Evolutionary conservation across 805 yeast species (phyloP).

Genomic region (Danielozyma ontarioensis): DNA sequence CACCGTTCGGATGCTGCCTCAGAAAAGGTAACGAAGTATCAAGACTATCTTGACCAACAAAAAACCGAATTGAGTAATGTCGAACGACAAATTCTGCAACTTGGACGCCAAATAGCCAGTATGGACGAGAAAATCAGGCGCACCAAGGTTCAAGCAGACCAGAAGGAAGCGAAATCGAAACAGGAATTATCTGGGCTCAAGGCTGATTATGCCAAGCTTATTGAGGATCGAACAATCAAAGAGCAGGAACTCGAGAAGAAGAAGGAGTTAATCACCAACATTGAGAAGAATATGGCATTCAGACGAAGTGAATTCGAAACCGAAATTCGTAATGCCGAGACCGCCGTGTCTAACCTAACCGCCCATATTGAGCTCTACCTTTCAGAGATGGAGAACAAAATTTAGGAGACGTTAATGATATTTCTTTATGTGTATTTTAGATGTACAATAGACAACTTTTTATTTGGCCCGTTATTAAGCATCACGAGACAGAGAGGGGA

Average conservation of each 20-base stretch:
- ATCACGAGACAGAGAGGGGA: too few species aligned
- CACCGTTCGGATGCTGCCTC: constrained; percentile 37
- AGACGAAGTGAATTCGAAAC: constrained; percentile 40
- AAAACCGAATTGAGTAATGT: constrained; percentile 34
- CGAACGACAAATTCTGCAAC: constrained; percentile 39
- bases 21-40: constrained; percentile 21
- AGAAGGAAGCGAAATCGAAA: constrained; percentile 39
- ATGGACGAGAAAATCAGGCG: constrained; percentile 45
- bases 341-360: constrained; percentile 51
- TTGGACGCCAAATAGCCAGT: constrained; percentile 45
- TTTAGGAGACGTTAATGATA: too few species aligned
- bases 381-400: constrained; percentile 42
- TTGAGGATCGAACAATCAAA: constrained; percentile 42
- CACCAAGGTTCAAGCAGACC: constrained; percentile 38
- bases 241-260: constrained; percentile 46
- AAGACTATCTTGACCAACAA: constrained; percentile 38
- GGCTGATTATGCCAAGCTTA: constrained; percentile 42
- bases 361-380: constrained; percentile 52
- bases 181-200: constrained; percentile 40
- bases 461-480: too few species aligned
- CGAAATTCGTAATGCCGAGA: constrained; percentile 49
- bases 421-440: too few species aligned
- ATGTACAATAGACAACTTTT: too few species aligned
- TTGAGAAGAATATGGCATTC: constrained; percentile 37
- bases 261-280: constrained; percentile 41